Conservation (phyloP, 495 filamentous ascomycete species). For the Neurospora intermedia region DNA sequence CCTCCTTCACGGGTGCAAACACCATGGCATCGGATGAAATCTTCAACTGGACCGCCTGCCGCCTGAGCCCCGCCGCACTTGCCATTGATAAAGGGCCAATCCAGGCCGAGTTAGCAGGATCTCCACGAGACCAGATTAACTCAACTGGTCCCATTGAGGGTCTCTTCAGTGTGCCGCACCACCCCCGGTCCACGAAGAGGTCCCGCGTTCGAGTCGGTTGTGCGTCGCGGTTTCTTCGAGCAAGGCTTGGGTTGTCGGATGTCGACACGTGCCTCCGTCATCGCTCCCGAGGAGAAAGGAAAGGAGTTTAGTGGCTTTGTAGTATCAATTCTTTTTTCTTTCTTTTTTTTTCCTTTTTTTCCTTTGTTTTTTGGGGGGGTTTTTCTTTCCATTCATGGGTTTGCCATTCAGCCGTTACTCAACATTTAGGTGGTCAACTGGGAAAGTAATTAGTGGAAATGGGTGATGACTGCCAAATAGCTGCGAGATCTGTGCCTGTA, state of each 20-base stretch:
- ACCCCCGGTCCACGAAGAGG: background rate
- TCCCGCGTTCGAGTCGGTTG: background rate
- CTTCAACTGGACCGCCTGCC: background rate
- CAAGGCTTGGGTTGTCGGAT: background rate
- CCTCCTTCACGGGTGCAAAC: background rate
- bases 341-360: background rate
- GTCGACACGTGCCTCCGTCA: background rate
- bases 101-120: background rate
- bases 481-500: background rate
- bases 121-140: background rate
- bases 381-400: background rate
- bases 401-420: background rate
- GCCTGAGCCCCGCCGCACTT: background rate
- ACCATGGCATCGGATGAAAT: background rate
- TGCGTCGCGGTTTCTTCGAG: background rate
- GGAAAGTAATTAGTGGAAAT: background rate
- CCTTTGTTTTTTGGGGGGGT: background rate
- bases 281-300: background rate
- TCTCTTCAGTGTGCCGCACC: background rate
- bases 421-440: background rate
- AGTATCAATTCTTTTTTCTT: background rate
- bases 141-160: background rate
- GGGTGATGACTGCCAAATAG: background rate
- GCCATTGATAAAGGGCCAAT: background rate
- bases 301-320: background rate